These are phyloP conservation scores for Penicillium frequentans DNA, from an alignment of 2,329 filamentous ascomycete genomes.

Conservation along the genomic window DNA sequence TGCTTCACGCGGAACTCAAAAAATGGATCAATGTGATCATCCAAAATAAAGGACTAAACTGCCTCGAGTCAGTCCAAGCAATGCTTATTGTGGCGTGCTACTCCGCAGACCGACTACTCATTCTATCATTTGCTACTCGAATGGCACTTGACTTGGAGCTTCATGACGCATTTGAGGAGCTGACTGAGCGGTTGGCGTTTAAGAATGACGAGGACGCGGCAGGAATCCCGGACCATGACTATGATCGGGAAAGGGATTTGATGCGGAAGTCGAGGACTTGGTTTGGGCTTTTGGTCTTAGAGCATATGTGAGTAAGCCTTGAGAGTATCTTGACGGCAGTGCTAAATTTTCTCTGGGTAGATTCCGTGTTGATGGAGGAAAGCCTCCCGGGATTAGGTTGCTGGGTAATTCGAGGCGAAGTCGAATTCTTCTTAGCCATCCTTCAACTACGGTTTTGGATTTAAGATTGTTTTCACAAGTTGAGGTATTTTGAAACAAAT, in stretches of 20 bases:
- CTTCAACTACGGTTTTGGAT: constrained; percentile 49
- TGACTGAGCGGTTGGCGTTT: constrained; percentile 32
- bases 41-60: constrained; percentile 38
- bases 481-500: constrained; percentile 32
- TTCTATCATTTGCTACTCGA: constrained; percentile 52
- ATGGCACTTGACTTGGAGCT: constrained; percentile 53
- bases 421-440: constrained; percentile 46
- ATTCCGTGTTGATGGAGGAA: constrained; percentile 48
- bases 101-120: constrained; percentile 52
- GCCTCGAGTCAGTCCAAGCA: constrained; percentile 54
- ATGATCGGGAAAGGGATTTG: constrained; percentile 27
- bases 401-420: constrained; percentile 44
- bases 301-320: constrained; percentile 43
- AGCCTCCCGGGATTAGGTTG: constrained; percentile 42
- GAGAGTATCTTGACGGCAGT: neutral
- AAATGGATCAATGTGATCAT: constrained; percentile 49
- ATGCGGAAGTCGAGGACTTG: constrained; percentile 50
- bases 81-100: constrained; percentile 55
- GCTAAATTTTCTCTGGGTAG: constrained; percentile 6
- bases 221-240: constrained; percentile 12
- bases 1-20: constrained; percentile 48
- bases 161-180: constrained; percentile 44
- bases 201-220: constrained; percentile 21
- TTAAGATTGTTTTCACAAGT: constrained; percentile 55
- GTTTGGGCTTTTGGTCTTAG: constrained; percentile 55